phyloP scores from a whole-genome alignment of 176 grass and related monocot genomes.

The Oropetium thomaeum region DNA sequence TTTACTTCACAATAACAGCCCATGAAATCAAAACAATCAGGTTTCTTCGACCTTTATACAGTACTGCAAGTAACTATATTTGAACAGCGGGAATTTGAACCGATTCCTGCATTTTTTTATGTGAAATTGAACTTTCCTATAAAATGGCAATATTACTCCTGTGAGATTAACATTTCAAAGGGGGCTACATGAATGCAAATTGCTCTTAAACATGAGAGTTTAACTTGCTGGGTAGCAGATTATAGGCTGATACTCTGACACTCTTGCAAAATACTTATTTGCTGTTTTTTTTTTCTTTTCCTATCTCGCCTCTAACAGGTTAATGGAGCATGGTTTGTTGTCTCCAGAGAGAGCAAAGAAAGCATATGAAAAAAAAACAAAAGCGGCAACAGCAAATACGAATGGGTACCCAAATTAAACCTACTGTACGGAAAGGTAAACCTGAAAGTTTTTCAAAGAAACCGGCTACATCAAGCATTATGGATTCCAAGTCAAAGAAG shows the following conservation, averaged over 20 bases:
- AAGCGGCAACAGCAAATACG: slow-evolving; percentile 60
- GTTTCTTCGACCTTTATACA: neutral
- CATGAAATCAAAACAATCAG: neutral
- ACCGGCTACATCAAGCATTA: slow-evolving; percentile 33
- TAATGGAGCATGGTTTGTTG: slow-evolving; percentile 96
- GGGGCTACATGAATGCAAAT: neutral
- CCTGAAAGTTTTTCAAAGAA: slow-evolving; percentile 74
- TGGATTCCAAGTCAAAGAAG: slow-evolving; percentile 65
- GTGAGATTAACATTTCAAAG: neutral
- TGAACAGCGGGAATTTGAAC: neutral
- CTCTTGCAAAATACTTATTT: neutral
- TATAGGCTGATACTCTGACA: neutral
- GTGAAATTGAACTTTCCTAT: too few species aligned
- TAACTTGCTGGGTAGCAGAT: neutral
- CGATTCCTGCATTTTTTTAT: too few species aligned
- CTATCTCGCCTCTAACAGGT: slow-evolving; percentile 36
- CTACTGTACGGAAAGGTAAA: slow-evolving; percentile 40
- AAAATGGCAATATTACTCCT: neutral
- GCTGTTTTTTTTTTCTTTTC: neutral
- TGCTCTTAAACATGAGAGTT: neutral
- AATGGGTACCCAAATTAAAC: slow-evolving; percentile 53
- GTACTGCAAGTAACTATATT: neutral
- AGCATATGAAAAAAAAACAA: slow-evolving; percentile 79
- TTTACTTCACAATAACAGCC: neutral
- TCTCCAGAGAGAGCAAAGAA: slow-evolving; percentile 83